Conservation (phyloP, 805 yeast genomes). For the Sugiyamaella qingdaonensis region DNA sequence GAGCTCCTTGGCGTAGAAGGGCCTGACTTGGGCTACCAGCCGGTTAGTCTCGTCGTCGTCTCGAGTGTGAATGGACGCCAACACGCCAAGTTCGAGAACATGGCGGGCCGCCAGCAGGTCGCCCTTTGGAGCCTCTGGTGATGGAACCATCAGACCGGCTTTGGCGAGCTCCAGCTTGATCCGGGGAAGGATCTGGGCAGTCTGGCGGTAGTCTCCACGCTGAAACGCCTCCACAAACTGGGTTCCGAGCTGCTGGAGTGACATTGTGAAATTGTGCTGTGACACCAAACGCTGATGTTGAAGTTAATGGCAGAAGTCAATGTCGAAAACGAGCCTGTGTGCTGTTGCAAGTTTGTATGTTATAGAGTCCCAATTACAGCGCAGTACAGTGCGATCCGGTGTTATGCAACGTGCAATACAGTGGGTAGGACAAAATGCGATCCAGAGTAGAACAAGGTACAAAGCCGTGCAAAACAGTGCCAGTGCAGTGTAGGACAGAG, state of each 20-base stretch:
- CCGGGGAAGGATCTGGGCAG: constrained; percentile 59
- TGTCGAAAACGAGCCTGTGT: no score
- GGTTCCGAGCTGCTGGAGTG: constrained; percentile 65
- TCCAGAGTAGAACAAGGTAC: no score
- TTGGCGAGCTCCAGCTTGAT: constrained; percentile 77
- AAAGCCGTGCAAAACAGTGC: no score
- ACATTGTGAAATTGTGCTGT: constrained; percentile 23
- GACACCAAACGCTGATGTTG: no score
- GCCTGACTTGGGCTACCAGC: constrained; percentile 66
- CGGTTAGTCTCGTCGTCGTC: constrained; percentile 67
- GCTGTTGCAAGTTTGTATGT: no score
- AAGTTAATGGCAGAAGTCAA: no score
- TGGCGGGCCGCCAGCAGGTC: constrained; percentile 78
- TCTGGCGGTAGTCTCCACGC: constrained; percentile 54
- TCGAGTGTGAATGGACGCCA: constrained; percentile 62
- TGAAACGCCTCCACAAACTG: constrained; percentile 65
- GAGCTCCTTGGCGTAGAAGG: constrained; percentile 56
- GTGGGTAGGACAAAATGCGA: no score
- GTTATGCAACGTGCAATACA: no score
- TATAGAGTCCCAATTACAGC: no score
- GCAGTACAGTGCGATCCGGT: no score
- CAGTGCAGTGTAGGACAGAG: no score
- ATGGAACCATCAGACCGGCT: constrained; percentile 71
- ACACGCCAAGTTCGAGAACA: constrained; percentile 83
- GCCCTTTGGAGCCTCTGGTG: constrained; percentile 34